Evolutionary conservation across 768 basidiomycete genomes (phyloP).

Genomic region (Crassisporium funariophilum): DNA sequence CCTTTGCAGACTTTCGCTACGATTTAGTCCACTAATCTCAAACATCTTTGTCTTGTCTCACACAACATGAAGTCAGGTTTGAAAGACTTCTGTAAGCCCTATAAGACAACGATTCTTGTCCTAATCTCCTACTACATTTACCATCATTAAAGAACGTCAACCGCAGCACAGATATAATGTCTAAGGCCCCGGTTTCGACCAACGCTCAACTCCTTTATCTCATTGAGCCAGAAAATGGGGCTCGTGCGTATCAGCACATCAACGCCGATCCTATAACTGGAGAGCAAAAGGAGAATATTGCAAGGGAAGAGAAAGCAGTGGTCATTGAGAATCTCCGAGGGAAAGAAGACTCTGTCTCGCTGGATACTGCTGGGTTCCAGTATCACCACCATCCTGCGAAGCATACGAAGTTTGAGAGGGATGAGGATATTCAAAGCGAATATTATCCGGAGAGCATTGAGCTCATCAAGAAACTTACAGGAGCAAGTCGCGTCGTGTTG

Average conservation of each 20-base stretch:
- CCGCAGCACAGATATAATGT: too few species aligned
- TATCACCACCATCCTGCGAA: conserved; percentile 41
- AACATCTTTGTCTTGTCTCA: too few species aligned
- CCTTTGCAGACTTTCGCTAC: too few species aligned
- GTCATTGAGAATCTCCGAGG: conserved; percentile 57
- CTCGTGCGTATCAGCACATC: conserved; percentile 38
- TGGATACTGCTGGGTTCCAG: conserved; percentile 58
- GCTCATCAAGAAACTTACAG: conserved; percentile 59
- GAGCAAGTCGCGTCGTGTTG: conserved; percentile 55
- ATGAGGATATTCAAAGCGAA: conserved; percentile 51
- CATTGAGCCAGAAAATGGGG: conserved; percentile 39
- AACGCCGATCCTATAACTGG: conserved; percentile 38
- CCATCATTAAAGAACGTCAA: too few species aligned
- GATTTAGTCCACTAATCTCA: too few species aligned
- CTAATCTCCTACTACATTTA: not conserved
- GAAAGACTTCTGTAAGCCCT: too few species aligned
- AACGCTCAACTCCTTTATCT: conserved; percentile 40
- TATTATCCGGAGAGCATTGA: conserved; percentile 66
- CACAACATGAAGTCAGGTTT: too few species aligned
- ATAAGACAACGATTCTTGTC: too few species aligned
- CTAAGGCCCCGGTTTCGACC: conserved; percentile 15
- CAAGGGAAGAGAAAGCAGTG: conserved; percentile 27
- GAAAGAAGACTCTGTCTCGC: conserved; percentile 42
- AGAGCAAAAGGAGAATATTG: conserved; percentile 38
- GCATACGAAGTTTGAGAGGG: conserved; percentile 49